Conservation (phyloP, 139 green algal species). For the Chlamydomonas incerta region DNA sequence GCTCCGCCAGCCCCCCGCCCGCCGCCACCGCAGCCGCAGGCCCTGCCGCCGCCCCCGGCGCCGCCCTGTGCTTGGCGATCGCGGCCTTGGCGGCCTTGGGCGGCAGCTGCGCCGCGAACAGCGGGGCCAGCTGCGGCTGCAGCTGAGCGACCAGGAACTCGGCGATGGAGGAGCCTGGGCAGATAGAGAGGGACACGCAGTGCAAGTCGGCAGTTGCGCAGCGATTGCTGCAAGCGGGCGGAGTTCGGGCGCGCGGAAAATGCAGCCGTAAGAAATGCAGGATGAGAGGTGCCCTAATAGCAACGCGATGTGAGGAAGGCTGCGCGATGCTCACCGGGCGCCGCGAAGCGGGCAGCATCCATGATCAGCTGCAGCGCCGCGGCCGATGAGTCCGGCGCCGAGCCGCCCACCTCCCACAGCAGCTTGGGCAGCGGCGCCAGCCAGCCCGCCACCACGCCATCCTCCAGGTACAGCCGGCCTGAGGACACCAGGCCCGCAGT, state of each 20-base stretch:
- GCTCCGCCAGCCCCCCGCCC: not conserved
- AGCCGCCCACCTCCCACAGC: constrained; percentile 60
- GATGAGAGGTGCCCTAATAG: too few species aligned
- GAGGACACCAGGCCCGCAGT: not conserved
- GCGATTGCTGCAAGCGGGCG: too few species aligned
- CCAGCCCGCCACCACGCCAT: constrained; percentile 42
- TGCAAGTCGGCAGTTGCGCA: too few species aligned
- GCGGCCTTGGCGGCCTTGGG: constrained; percentile 30
- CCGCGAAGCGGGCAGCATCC: constrained; percentile 48
- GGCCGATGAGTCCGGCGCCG: constrained; percentile 22
- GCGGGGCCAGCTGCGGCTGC: constrained; percentile 59
- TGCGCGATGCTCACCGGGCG: not conserved
- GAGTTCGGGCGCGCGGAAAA: too few species aligned
- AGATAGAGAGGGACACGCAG: too few species aligned
- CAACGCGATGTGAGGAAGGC: too few species aligned
- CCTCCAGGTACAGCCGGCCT: constrained; percentile 41
- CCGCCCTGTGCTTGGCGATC: constrained; percentile 14
- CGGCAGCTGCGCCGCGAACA: constrained; percentile 51
- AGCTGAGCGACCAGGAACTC: constrained; percentile 5
- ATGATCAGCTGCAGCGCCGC: constrained; percentile 54
- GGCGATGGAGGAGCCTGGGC: constrained; percentile 36
- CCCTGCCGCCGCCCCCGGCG: constrained; percentile 4
- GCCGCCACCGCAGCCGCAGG: not conserved
- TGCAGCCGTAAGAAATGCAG: too few species aligned
- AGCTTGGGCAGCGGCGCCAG: constrained; percentile 57